Evolutionary conservation across 306 rosid genomes (phyloP), one percentile per base, ranked within the genome.

Genomic region (Fragaria vesca): DNA sequence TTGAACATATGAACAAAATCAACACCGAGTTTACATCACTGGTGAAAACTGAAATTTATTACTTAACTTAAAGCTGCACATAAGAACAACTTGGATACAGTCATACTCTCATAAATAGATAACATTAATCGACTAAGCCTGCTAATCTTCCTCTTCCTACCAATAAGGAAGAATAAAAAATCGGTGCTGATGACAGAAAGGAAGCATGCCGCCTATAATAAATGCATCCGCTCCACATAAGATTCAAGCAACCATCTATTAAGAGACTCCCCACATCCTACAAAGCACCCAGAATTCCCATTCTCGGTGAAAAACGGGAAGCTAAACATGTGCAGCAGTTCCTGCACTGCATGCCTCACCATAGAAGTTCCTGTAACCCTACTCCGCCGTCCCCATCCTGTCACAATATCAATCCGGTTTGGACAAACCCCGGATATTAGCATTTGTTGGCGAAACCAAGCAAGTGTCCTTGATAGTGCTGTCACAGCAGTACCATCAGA

Each of bases 371-470:
- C 97, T 34, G 97, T 92, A 51, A 94, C 97, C 87, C 87, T 84
- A 85, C 97, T 90, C 85, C 95, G 77, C 12, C 97, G 93, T 52
- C 98, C 98, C 98, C 98, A 94, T 60, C 97, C 98, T 0, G 98
- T 94, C 58, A 94, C 87, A 40, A 94, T 94, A 66, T 94, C 98
- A 12, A 94, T 94, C 66, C 98, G 90, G 83, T 63, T 87, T 28
- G 97, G 98, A 62, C 88, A 72, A 30, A 86, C 80, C 50, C 97
- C 98, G 0, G 91, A 90, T 30, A 75, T 7, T 36, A 94, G 90
- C 97, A 94, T 89, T 80, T 94, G 88, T 36, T 48, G 88, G 50
- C 97, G 97, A 75, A 94, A 90, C 89, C 91, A 84, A 71, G 98
- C 97, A 60, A 94, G 96, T 36, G 97, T 94, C 83, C 98, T 83